Evolutionary conservation across 441 rosid species (phyloP), one percentile per base, ranked within the genome.

Genomic region (Capsella rubella): DNA sequence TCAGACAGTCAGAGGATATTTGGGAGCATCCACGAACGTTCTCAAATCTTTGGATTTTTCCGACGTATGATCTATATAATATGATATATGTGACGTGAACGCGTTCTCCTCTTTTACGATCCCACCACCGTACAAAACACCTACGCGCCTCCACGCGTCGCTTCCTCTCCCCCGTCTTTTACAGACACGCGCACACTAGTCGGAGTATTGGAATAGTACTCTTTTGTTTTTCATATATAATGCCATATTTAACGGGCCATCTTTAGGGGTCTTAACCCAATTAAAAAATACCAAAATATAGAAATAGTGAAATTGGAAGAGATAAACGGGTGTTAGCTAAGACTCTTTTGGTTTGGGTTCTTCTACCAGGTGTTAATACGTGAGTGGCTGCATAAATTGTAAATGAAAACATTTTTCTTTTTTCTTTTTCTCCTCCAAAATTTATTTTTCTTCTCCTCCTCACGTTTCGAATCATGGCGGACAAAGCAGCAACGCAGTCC

Each of bases 401-500:
- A n/a, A n/a, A n/a, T n/a, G n/a, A n/a, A n/a, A n/a, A n/a, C n/a
- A n/a, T n/a, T n/a, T n/a, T n/a, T n/a, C n/a, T n/a, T n/a, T n/a
- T n/a, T n/a, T n/a, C n/a, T n/a, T n/a, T n/a, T n/a, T n/a, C n/a
- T n/a, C n/a, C n/a, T n/a, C n/a, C n/a, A n/a, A n/a, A n/a, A n/a
- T n/a, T n/a, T n/a, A n/a, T n/a, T n/a, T n/a, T n/a, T n/a, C n/a
- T n/a, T n/a, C n/a, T n/a, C n/a, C n/a, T n/a, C n/a, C n/a, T n/a
- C n/a, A 1, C 32, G 47, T 12, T 42, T 45, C 5, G 13, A 37
- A 51, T 67, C 5, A 85, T 86, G 85, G 81, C 81, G 70, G 37
- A 67, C 64, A 40, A 31, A 75, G 73, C 78, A 43, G 60, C 78
- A 14, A 64, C 78, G 15, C 64, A 80, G 40, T 84, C 84, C 0